Percentiles rank a stretch among this genome's conserved stretches.
phyloP scores from a whole-genome alignment of 179 eudicot genomes.

The Spergularia azorica region DNA sequence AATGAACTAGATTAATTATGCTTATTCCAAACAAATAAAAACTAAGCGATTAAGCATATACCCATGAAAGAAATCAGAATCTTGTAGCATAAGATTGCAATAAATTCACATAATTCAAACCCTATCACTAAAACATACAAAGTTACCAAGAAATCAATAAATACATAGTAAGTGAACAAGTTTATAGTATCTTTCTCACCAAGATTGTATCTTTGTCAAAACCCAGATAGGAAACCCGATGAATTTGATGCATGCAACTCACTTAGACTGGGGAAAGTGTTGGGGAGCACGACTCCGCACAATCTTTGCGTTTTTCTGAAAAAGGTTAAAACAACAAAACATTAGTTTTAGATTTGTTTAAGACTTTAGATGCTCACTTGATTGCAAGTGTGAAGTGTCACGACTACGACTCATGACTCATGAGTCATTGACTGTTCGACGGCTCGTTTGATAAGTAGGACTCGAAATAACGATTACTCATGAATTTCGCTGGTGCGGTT shows the following conservation, averaged over 20 bases:
- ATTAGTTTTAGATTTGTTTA: too few relatives aligned
- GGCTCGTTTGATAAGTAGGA: too few relatives aligned
- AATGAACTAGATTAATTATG: background rate
- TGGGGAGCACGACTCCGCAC: too few relatives aligned
- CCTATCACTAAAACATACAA: background rate
- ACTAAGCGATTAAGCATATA: background rate
- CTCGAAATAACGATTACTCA: too few relatives aligned
- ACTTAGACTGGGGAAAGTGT: too few relatives aligned
- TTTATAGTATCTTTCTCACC: conserved; percentile 2
- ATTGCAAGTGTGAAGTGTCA: too few relatives aligned
- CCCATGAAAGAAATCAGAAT: background rate
- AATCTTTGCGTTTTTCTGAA: too few relatives aligned
- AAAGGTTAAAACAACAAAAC: too few relatives aligned
- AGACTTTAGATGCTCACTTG: too few relatives aligned
- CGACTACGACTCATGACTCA: too few relatives aligned
- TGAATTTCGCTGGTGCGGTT: too few relatives aligned
- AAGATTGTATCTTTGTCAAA: background rate
- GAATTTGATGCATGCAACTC: conserved; percentile 8
- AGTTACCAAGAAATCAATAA: background rate
- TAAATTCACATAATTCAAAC: background rate
- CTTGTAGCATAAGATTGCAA: background rate
- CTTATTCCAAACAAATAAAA: background rate
- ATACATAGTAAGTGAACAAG: background rate
- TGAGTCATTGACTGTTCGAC: too few relatives aligned
- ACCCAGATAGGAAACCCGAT: background rate